Conservation (phyloP, 345 rosid species). For the Hevea brasiliensis region DNA sequence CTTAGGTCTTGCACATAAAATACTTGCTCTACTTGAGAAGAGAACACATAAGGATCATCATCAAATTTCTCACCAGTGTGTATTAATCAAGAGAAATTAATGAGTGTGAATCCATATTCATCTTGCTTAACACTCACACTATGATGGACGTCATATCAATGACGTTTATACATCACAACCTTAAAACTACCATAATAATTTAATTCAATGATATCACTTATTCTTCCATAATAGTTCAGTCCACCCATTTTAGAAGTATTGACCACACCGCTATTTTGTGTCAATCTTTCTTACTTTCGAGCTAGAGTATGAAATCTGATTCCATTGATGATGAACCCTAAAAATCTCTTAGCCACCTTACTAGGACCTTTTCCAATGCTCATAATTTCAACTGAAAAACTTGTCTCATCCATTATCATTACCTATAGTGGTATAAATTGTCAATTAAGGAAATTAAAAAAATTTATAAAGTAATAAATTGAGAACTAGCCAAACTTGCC, state of each 20-base stretch:
- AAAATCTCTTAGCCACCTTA: background rate
- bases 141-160: conserved; percentile 11
- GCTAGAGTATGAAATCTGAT: background rate
- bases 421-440: too few species aligned
- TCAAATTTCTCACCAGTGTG: background rate
- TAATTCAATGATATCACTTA: conserved; percentile 4
- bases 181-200: conserved; percentile 2
- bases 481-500: background rate
- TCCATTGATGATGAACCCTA: background rate
- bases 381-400: too few species aligned
- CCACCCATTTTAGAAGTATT: background rate
- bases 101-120: background rate
- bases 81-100: background rate
- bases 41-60: background rate
- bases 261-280: background rate
- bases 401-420: too few species aligned
- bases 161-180: background rate
- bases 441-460: too few species aligned
- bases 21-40: too few species aligned
- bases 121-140: background rate
- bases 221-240: background rate
- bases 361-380: background rate
- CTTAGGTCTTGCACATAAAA: background rate
- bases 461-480: too few species aligned
- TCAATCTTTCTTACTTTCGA: background rate